Evolutionary conservation across 768 basidiomycete genomes (phyloP), one percentile per base, ranked within the genome.

Genomic region (Suillus brevipes): DNA sequence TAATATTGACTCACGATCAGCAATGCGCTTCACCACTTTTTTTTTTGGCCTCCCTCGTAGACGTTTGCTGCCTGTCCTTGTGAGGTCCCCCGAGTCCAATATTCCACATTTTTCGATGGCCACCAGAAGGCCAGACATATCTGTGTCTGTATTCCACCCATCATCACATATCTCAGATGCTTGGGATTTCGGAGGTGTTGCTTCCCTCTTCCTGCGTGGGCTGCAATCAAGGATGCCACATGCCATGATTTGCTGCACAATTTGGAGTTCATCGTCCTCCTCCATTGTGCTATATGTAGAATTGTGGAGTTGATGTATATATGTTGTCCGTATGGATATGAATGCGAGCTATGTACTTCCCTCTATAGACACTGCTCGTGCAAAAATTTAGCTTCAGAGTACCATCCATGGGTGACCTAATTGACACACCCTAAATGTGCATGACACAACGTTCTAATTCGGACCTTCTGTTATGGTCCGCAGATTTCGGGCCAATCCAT

Each of bases 1-100:
- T 0, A 31, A 31, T 31, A 31, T 31, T 31, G 6, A 49, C 49
- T 49, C 6, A 49, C 23, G 23, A 49, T 14, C 13, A 1, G 0
- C 13, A 14, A 23, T 13, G 8, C 6, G 5, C 14, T 49, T 49
- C 5, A 49, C 25, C 4, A 6, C 23, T 49, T 25, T 49, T 13
- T 49, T 49, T 49, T 25, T 49, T 3, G 47, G 49, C 13, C 49
- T 49, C 25, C 49, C 49, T 14, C 23, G 23, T 3, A 2, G 13
- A 5, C 6, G 13, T 25, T 49, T 49, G 6, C 14, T 25, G 4
- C 25, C 13, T 14, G 0, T 6, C 4, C 25, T 0, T 1, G 3
- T 14, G 3, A 2, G 13, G 2, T 49, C 3, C 14, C 6, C 49
- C 1, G 23, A 3, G 13, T 49, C 49, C 13, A 49, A 25, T 49